Evolutionary conservation across 768 basidiomycete species (phyloP).

Genomic region (Myochromella boudieri): DNA sequence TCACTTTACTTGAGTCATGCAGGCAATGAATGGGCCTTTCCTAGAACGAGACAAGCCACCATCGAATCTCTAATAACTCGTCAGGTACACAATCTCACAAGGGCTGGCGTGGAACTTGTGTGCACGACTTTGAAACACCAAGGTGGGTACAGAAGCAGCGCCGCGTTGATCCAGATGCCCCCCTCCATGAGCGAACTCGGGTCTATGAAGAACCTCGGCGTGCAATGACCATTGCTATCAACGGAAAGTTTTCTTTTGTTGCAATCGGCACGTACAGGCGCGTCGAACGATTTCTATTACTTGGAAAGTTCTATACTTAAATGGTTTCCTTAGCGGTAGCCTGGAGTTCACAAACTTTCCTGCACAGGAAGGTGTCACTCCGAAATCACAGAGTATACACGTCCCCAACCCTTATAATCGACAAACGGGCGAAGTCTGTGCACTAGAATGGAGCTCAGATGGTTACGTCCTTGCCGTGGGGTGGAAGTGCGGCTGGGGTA

Average conservation of each 20-base stretch:
- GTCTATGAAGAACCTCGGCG: slow-evolving; percentile 65
- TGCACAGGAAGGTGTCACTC: slow-evolving; percentile 53
- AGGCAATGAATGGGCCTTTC: background rate
- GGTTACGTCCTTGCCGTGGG: slow-evolving; percentile 94
- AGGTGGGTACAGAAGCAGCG: slow-evolving; percentile 81
- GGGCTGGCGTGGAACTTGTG: slow-evolving; percentile 76
- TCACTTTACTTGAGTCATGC: background rate
- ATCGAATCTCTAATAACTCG: slow-evolving; percentile 20
- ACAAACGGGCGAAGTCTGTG: slow-evolving; percentile 58
- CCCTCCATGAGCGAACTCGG: slow-evolving; percentile 21
- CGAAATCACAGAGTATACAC: slow-evolving; percentile 60
- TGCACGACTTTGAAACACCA: slow-evolving; percentile 72
- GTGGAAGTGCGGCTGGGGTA: slow-evolving; percentile 87
- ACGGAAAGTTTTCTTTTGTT: slow-evolving; percentile 77
- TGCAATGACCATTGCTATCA: slow-evolving; percentile 67
- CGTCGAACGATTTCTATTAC: too few species aligned
- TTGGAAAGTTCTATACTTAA: background rate
- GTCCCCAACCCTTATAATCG: slow-evolving; percentile 62
- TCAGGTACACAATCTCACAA: slow-evolving; percentile 21
- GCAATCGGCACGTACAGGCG: slow-evolving; percentile 79
- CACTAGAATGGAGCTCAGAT: slow-evolving; percentile 92
- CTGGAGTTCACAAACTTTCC: slow-evolving; percentile 72
- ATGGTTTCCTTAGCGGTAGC: slow-evolving; percentile 48
- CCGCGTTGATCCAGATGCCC: slow-evolving; percentile 48
- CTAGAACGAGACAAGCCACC: slow-evolving; percentile 8